Percentiles rank a stretch among this genome's conserved stretches.
phyloP scores from a whole-genome alignment of 176 grass and related monocot genomes.

The Puccinellia tenuiflora region DNA sequence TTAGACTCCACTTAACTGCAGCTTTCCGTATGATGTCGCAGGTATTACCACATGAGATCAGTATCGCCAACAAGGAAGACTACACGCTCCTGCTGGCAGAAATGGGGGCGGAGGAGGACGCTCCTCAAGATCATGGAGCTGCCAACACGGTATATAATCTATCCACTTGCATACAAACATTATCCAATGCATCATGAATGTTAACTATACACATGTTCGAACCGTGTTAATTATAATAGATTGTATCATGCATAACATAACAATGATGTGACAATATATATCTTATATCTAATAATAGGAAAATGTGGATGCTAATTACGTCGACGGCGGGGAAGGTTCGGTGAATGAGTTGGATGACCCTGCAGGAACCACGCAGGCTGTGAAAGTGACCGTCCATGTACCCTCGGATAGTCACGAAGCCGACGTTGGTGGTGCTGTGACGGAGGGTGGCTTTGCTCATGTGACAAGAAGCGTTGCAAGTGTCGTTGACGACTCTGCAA shows the following conservation, averaged over 20 bases:
- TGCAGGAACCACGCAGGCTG: neutral
- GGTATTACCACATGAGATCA: neutral
- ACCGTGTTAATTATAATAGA: neutral
- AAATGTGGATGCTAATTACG: neutral
- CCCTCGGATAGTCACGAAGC: neutral
- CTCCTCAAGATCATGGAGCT: neutral
- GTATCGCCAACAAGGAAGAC: neutral
- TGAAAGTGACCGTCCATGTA: neutral
- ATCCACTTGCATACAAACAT: neutral
- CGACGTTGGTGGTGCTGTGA: neutral
- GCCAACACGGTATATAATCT: neutral
- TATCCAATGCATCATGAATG: neutral
- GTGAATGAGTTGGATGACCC: neutral
- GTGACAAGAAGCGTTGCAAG: neutral
- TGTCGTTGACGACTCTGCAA: neutral
- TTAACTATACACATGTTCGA: neutral
- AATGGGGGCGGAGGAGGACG: neutral
- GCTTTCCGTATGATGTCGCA: neutral
- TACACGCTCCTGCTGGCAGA: neutral
- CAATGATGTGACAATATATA: neutral
- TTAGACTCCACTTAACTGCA: too few species aligned
- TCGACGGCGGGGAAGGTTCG: too few species aligned
- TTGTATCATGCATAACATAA: neutral
- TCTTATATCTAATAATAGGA: neutral
- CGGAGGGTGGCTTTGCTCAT: neutral